phyloP scores from a whole-genome alignment of 2,329 filamentous ascomycete species.

The Cryphonectria carpinicola region DNA sequence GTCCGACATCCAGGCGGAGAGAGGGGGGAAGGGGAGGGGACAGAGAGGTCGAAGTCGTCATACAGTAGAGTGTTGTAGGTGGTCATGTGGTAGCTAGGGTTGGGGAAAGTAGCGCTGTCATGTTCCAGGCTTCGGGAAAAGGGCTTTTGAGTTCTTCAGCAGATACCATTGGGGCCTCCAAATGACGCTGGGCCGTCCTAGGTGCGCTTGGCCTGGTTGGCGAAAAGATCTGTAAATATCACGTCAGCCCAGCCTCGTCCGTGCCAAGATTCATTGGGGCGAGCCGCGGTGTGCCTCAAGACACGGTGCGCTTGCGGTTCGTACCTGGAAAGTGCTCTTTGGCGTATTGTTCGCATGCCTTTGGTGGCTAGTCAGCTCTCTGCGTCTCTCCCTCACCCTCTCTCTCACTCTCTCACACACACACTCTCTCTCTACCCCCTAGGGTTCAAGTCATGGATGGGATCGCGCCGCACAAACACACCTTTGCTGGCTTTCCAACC shows the following conservation, averaged over 20 bases:
- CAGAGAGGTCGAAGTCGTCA: neutral
- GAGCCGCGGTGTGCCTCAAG: neutral
- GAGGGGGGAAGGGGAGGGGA: neutral
- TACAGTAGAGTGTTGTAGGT: neutral
- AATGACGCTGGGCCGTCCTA: neutral
- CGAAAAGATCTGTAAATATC: constrained; percentile 42
- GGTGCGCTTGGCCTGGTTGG: constrained; percentile 21
- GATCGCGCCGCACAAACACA: constrained; percentile 42
- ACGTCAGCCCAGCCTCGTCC: constrained; percentile 1
- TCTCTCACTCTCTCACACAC: no score
- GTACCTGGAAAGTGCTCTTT: constrained; percentile 83
- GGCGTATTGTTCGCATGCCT: constrained; percentile 82
- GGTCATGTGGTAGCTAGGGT: neutral
- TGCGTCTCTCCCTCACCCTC: constrained; percentile 76
- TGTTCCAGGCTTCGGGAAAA: neutral
- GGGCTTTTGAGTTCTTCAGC: neutral
- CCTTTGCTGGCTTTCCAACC: constrained; percentile 97
- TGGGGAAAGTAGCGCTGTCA: neutral
- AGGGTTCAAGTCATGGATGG: constrained; percentile 72
- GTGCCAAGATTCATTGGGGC: neutral
- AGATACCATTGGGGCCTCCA: neutral
- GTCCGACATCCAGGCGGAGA: neutral
- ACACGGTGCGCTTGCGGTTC: constrained; percentile 7
- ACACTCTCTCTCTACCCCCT: no score
- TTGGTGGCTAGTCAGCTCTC: constrained; percentile 96